A percentile compares a stretch with the other conserved stretches of the same genome.
Conservation (phyloP, 1,284 basidiomycete genomes). For the Melanopsichium pennsylvanicum region DNA sequence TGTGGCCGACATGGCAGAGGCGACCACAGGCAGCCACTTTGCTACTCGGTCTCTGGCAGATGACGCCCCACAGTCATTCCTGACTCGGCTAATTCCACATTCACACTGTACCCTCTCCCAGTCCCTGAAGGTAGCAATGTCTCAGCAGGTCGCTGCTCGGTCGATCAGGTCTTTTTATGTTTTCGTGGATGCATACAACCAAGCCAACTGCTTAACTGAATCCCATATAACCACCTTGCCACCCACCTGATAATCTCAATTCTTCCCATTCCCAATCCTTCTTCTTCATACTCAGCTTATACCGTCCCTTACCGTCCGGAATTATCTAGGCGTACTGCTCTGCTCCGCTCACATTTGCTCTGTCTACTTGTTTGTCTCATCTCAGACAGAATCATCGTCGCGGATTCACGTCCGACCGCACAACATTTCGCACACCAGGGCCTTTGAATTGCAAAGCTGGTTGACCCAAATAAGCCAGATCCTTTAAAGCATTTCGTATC, state of each 20-base stretch:
- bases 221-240: conserved; percentile 10
- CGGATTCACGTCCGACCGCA: conserved; percentile 4
- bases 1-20: too few species aligned
- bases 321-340: neutral
- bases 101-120: neutral
- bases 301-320: neutral
- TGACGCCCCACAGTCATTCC: conserved; percentile 1
- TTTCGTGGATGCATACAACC: conserved; percentile 1
- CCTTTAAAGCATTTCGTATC: conserved; percentile 5
- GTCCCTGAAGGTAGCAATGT: neutral
- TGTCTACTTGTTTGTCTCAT: neutral
- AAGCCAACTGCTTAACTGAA: too few species aligned
- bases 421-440: conserved; percentile 3
- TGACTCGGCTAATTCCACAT: conserved; percentile 4
- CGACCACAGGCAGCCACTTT: too few species aligned
- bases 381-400: too few species aligned
- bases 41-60: too few species aligned
- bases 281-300: neutral
- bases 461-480: neutral
- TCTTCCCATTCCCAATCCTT: neutral
- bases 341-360: too few species aligned
- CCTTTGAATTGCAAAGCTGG: neutral
- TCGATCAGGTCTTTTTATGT: conserved; percentile 8
- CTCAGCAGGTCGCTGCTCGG: conserved; percentile 21
- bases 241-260: neutral